phyloP scores from a whole-genome alignment of 352 stramenopile genomes.

The Globisporangium mamillatum region DNA sequence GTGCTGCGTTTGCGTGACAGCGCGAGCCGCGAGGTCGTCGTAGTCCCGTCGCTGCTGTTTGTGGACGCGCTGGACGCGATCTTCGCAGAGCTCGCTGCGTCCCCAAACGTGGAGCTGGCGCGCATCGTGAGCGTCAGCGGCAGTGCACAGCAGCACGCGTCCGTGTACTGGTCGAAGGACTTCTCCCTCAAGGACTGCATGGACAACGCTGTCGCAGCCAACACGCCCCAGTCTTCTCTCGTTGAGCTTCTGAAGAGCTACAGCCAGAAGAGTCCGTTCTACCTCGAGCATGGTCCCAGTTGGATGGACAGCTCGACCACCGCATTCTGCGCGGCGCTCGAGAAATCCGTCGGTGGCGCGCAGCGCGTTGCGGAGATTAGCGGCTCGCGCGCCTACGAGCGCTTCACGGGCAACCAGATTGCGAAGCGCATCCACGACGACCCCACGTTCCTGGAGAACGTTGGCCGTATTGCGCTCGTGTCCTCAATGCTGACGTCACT shows the following conservation, averaged over 20 bases:
- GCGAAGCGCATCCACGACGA: slow-evolving; percentile 53
- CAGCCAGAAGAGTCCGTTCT: slow-evolving; percentile 33
- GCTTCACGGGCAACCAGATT: slow-evolving; percentile 84
- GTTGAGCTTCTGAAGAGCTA: slow-evolving; percentile 15
- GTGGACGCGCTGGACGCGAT: slow-evolving; percentile 76
- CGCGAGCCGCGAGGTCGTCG: slow-evolving; percentile 33
- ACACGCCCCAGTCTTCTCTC: slow-evolving; percentile 15
- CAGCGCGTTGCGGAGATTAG: slow-evolving; percentile 63
- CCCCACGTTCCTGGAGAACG: slow-evolving; percentile 37
- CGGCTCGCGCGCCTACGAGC: slow-evolving; percentile 75
- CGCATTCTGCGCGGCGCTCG: slow-evolving; percentile 49
- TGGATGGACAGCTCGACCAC: slow-evolving; percentile 87
- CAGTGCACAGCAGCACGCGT: slow-evolving; percentile 83
- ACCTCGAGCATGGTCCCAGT: slow-evolving; percentile 59
- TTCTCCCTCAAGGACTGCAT: slow-evolving; percentile 42
- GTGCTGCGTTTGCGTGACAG: slow-evolving; percentile 43
- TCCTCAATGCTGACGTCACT: slow-evolving; percentile 80
- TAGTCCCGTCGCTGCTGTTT: slow-evolving; percentile 75
- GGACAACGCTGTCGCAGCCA: slow-evolving; percentile 19
- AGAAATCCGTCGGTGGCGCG: slow-evolving; percentile 54
- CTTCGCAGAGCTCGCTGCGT: slow-evolving; percentile 38
- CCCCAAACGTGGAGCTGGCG: slow-evolving; percentile 27
- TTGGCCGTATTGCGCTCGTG: slow-evolving; percentile 48
- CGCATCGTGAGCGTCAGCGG: slow-evolving; percentile 64
- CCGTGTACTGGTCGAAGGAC: slow-evolving; percentile 64